Conservation (phyloP, 306 rosid species). For the Prunus campanulata region DNA sequence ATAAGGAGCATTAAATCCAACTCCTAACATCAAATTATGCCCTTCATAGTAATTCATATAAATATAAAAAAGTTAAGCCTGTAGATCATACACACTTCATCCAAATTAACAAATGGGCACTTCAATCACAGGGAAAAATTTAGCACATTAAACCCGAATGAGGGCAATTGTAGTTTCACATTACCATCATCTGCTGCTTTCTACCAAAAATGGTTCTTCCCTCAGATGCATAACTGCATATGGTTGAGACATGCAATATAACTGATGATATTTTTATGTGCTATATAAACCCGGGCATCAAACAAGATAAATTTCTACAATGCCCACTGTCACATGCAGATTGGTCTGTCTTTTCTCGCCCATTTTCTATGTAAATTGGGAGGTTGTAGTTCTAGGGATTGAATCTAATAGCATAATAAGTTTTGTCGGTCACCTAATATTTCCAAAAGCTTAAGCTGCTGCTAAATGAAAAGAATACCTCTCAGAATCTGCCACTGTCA, state of each 20-base stretch:
- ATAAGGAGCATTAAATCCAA: not conserved
- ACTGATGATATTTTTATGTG: not conserved
- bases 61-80: not conserved
- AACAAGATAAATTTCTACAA: not conserved
- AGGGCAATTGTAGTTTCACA: not conserved
- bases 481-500: slow-evolving; percentile 36
- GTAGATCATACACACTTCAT: not conserved
- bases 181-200: not conserved
- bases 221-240: not conserved
- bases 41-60: not conserved
- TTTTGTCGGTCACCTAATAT: not conserved
- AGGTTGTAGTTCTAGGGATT: not conserved
- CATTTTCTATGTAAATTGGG: not conserved
- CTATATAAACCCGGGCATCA: not conserved
- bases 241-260: not conserved
- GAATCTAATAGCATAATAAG: not conserved
- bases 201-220: not conserved
- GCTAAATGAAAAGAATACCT: slow-evolving; percentile 41
- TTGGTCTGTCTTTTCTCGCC: not conserved
- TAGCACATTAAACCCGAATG: not conserved
- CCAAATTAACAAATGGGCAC: not conserved
- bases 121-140: not conserved
- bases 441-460: not conserved
- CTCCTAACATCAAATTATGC: not conserved
- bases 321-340: not conserved